These are phyloP conservation scores for Ogataea nakhonphanomensis DNA, from an alignment of 805 yeast genomes.

Conservation along the genomic window DNA sequence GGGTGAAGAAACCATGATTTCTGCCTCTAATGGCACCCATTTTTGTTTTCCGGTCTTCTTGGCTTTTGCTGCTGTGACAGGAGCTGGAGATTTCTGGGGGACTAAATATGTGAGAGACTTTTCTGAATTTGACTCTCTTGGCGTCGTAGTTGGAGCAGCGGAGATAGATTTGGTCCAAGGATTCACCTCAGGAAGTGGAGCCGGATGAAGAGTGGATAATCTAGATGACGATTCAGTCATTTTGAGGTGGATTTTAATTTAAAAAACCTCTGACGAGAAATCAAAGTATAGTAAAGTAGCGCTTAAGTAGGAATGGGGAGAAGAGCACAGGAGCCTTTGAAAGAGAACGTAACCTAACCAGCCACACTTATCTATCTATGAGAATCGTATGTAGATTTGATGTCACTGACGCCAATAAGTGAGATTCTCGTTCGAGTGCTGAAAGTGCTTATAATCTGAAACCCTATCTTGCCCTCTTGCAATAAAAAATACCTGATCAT, in stretches of 20 bases:
- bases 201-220: slow-evolving; percentile 25
- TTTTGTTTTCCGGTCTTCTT: slow-evolving; percentile 23
- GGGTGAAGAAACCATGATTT: slow-evolving; percentile 21
- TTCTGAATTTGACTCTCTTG: background rate
- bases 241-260: background rate
- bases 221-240: background rate
- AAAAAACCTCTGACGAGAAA: too few species aligned
- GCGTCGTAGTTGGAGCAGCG: background rate
- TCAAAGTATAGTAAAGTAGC: slow-evolving; percentile 3
- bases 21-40: slow-evolving; percentile 27
- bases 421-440: background rate
- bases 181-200: slow-evolving; percentile 29
- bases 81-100: background rate
- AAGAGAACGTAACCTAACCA: too few species aligned
- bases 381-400: too few species aligned
- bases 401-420: background rate
- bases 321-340: too few species aligned
- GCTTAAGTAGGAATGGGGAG: slow-evolving; percentile 3
- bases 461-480: slow-evolving; percentile 13
- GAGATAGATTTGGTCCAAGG: slow-evolving; percentile 22
- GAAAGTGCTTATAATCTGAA: slow-evolving; percentile 5
- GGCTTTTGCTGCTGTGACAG: slow-evolving; percentile 8
- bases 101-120: background rate
- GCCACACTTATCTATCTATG: too few species aligned
- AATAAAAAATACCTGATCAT: slow-evolving; percentile 5